Evolutionary conservation across 108 stramenopile species (phyloP), one percentile per base, ranked within the genome.

Genomic region (Bacterosira constricta): DNA sequence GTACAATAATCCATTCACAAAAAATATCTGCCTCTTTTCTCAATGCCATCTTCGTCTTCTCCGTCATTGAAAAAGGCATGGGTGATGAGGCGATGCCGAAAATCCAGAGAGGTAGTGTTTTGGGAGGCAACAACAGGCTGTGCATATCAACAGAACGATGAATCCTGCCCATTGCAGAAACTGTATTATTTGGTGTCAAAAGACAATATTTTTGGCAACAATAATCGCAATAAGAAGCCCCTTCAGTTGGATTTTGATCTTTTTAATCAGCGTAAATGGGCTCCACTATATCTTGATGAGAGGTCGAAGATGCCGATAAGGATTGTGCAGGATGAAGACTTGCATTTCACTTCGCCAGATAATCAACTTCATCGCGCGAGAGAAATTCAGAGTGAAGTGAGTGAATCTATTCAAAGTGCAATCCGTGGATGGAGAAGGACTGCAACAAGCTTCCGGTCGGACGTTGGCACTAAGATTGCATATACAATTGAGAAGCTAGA

Each of bases 81-180:
- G 59, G 76, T 77, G 5, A 31, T 78, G 65, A 54, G 77, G 5
- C 41, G 65, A 51, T 72, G 68, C 52, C 32, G 15, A 34, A 36
- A 27, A 34, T 37, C 68, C 10, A 26, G 76, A 32, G 66, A 77
- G 2, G 57, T 80, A 12, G 37, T 79, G 15, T 56, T 92, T 23
- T 86, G 89, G 76, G 88, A 94, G 18, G 81, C 92, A 8, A 68
- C 70, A 12, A 87, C 86, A 21, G 90, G 89, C 5, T 60, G 61
- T 18, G 70, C 75, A 6, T 94, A 85, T 66, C 8, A 49, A 31
- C 61, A 61, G 1, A 6, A 64, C 9, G 89, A 92, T 44, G 46
- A 38, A 0, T 55, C 70, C 21, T 82, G 80, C n/a, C 90, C 92
- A 13, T 65, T 94, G 27, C 54, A 70, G 18, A 76, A 88, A 45